A percentile compares a stretch with the other conserved stretches of the same genome.
Conservation (phyloP, 2,329 filamentous ascomycete genomes). For the Scleromitrula shiraiana region DNA sequence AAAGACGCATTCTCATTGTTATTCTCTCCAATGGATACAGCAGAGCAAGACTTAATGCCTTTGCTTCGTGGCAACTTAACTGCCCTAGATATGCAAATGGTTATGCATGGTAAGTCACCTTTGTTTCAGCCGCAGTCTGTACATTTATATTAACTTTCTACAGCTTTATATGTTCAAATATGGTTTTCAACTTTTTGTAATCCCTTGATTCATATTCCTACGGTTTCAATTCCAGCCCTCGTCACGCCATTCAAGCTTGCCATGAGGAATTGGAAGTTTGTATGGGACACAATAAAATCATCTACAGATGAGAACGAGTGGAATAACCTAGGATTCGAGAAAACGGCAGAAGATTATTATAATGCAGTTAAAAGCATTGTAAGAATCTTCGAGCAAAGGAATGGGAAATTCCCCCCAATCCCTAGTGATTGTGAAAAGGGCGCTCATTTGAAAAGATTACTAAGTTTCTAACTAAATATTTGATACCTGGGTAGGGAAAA, state of each 20-base stretch:
- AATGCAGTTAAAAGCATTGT: constrained; percentile 20
- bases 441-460: constrained; percentile 22
- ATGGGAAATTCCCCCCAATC: constrained; percentile 21
- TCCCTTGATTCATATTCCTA: constrained; percentile 17
- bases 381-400: constrained; percentile 19
- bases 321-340: constrained; percentile 26
- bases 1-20: constrained; percentile 25
- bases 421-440: constrained; percentile 27
- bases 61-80: constrained; percentile 19
- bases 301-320: constrained; percentile 18
- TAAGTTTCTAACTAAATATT: constrained; percentile 16
- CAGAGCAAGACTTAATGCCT: constrained; percentile 14
- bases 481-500: neutral
- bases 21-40: constrained; percentile 15
- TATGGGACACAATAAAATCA: constrained; percentile 26
- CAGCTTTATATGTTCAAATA: constrained; percentile 26
- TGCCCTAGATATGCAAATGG: constrained; percentile 27
- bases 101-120: constrained; percentile 24
- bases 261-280: constrained; percentile 24
- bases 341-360: constrained; percentile 27
- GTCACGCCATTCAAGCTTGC: constrained; percentile 23
- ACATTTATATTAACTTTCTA: neutral
- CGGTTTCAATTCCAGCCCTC: constrained; percentile 13
- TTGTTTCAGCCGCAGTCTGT: neutral
- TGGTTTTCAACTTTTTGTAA: constrained; percentile 26